Conservation (phyloP, 495 filamentous ascomycete genomes). For the Pyrenula aspistea region DNA sequence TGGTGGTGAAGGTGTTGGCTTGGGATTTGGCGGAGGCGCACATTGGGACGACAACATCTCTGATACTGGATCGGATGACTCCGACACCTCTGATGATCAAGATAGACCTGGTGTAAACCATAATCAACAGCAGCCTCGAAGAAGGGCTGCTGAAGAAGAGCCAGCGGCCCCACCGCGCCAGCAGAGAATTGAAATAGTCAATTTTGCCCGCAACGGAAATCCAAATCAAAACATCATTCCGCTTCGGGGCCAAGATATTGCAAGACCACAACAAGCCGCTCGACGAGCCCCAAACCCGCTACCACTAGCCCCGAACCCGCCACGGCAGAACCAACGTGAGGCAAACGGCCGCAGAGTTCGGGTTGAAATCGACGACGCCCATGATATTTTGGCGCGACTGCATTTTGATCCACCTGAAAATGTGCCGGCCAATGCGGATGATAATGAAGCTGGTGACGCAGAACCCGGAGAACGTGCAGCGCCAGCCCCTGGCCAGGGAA, state of each 20-base stretch:
- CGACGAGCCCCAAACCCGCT: slow-evolving; percentile 4
- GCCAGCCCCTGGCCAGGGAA: slow-evolving; percentile 1
- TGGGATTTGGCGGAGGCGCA: background rate
- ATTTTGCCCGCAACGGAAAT: background rate
- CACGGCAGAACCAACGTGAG: background rate
- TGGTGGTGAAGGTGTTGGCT: slow-evolving; percentile 32
- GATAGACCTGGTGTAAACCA: background rate
- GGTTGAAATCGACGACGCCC: background rate
- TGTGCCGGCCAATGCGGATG: background rate
- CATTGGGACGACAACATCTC: slow-evolving; percentile 9
- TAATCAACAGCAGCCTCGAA: slow-evolving; percentile 15
- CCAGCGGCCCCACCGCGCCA: background rate
- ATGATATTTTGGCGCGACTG: background rate
- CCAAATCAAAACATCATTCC: background rate
- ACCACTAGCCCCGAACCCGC: background rate
- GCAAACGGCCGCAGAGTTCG: background rate
- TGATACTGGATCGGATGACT: slow-evolving; percentile 14
- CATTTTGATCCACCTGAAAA: background rate
- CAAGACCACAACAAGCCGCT: slow-evolving; percentile 2
- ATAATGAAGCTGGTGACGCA: background rate
- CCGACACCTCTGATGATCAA: slow-evolving; percentile 1
- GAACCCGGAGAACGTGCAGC: slow-evolving; percentile 1
- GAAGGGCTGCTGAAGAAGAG: slow-evolving; percentile 7
- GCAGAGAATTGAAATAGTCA: background rate
- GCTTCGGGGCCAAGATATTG: background rate